Conservation (phyloP, 345 rosid genomes). For the Ailanthus altissimus region DNA sequence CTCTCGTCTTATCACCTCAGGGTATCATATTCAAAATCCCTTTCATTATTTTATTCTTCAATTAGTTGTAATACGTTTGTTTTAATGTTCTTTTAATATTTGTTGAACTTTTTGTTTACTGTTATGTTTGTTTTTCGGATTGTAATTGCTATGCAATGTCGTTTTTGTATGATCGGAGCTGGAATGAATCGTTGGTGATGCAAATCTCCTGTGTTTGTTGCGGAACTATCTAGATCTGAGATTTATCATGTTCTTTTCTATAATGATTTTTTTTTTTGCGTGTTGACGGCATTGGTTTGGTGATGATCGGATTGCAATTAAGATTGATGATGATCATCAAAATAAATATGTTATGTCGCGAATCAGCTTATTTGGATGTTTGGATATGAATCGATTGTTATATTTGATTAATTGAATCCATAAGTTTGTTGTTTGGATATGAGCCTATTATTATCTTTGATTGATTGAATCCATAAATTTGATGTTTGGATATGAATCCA, state of each 20-base stretch:
- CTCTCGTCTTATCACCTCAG: not conserved
- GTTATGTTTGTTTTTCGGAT: not conserved
- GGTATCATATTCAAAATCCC: not conserved
- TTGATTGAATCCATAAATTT: not conserved
- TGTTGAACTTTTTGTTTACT: not conserved
- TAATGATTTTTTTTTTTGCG: not conserved
- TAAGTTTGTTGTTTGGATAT: not conserved
- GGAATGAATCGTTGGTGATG: not conserved
- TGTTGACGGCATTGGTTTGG: not conserved
- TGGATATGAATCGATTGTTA: not conserved
- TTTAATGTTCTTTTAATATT: not conserved
- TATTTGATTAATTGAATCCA: not conserved
- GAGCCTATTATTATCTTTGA: not conserved
- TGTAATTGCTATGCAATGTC: not conserved
- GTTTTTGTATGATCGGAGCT: not conserved
- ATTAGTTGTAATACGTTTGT: not conserved
- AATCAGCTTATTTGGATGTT: not conserved
- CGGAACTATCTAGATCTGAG: not conserved
- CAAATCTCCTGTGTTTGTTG: not conserved
- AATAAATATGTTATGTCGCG: not conserved
- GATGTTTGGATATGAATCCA: not conserved
- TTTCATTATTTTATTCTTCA: not conserved
- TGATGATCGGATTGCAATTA: not conserved
- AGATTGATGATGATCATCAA: not conserved
- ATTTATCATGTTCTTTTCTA: not conserved